phyloP scores from a whole-genome alignment of 139 green algal genomes.

The Micractinium conductrix region DNA sequence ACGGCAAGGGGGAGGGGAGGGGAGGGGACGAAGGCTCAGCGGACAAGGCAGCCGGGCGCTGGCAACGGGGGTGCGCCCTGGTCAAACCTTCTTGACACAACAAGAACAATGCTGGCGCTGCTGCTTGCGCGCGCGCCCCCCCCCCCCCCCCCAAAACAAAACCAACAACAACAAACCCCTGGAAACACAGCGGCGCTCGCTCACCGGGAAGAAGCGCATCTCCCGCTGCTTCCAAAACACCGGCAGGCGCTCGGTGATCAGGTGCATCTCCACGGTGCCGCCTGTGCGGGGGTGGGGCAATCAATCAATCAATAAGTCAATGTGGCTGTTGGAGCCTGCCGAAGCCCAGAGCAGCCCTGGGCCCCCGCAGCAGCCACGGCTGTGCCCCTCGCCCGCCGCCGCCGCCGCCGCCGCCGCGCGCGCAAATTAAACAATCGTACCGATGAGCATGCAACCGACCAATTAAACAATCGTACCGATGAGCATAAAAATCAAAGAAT shows the following conservation, averaged over 20 bases:
- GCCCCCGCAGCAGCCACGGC: no score
- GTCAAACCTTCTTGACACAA: not conserved
- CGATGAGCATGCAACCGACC: no score
- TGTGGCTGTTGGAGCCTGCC: no score
- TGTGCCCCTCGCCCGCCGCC: no score
- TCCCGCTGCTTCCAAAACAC: slow-evolving; percentile 55
- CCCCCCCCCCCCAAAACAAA: no score
- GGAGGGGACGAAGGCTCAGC: not conserved
- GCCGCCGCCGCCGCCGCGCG: no score
- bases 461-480: not conserved
- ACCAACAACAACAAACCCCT: no score
- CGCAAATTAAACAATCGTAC: no score
- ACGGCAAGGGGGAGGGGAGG: not conserved
- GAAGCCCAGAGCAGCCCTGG: no score
- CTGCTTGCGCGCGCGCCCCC: not conserved
- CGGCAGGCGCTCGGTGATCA: slow-evolving; percentile 33
- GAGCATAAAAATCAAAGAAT: slow-evolving; percentile 23
- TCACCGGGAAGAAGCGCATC: slow-evolving; percentile 37
- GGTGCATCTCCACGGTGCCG: slow-evolving; percentile 38
- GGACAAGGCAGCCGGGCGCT: not conserved
- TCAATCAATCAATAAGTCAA: no score
- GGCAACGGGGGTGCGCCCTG: not conserved
- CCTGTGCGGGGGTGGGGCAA: not conserved
- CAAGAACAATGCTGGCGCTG: not conserved
- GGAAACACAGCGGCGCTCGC: no score